Evolutionary conservation across 306 rosid genomes (phyloP), one percentile per base, ranked within the genome.

Genomic region (Datisca glomerata): DNA sequence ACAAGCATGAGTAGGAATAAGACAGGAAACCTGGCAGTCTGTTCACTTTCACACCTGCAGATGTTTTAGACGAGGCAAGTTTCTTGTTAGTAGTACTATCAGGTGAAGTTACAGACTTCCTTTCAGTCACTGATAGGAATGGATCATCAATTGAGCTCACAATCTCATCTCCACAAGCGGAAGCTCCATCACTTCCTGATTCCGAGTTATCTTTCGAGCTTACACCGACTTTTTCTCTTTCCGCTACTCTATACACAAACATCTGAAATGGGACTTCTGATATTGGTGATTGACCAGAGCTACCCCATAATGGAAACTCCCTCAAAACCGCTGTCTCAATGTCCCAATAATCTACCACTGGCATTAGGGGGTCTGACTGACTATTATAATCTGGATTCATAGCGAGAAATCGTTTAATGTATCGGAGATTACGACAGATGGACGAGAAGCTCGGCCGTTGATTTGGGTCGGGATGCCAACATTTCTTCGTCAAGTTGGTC

Each of bases 401-500:
- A 7, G 67, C 60, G 19, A 80, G 69, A 57, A 83, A 77, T 34
- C 75, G 55, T 58, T 83, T 80, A 25, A 55, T 23, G 45, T 63
- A 74, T 1, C 93, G 91, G 51, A 89, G 83, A 70, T 79, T 75
- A 68, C 91, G 67, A 45, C 86, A 83, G 43, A 83, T 72, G 44
- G 95, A 77, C 3, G 86, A 61, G 83, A 89, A 89, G 63, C 78
- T 70, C 19, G 89, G 97, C 32, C 86, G 60, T 49, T 80, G 95
- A 61, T 62, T 63, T 0, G 86, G 97, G 17, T 89, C 91, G 0
- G 56, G 25, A 41, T 83, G 89, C 97, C 95, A 89, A 48, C 95
- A 83, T 77, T 49, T 77, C 77, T 80, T 80, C 20, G 81, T 84
- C 63, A 83, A 69, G 64, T 70, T 89, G n/a, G 67, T 61, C 37